A percentile compares a stretch with the other conserved stretches of the same genome.
phyloP scores from a whole-genome alignment of 164 flowering plant species.

The Brasenia schreberi region DNA sequence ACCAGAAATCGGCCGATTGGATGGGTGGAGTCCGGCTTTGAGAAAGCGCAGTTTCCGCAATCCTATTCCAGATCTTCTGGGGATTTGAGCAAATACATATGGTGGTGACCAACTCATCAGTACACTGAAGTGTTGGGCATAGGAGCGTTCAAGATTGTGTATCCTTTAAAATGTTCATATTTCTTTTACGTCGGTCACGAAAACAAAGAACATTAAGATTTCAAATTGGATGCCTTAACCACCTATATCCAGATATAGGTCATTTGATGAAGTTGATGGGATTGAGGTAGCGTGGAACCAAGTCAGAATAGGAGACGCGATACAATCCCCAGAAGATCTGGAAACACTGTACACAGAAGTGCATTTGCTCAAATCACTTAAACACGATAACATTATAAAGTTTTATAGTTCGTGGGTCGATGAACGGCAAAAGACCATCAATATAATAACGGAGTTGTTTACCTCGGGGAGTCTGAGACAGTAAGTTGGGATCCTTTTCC shows the following conservation, averaged over 20 bases:
- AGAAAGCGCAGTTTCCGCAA: background rate
- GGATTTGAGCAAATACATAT: background rate
- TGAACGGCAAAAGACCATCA: conserved; percentile 40
- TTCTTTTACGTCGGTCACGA: background rate
- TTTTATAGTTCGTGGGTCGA: conserved; percentile 63
- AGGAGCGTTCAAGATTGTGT: conserved; percentile 60
- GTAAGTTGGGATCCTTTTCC: conserved; percentile 20
- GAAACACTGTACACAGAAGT: conserved; percentile 54
- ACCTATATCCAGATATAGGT: conserved; percentile 28
- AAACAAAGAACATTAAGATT: background rate
- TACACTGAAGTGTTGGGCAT: conserved; percentile 45
- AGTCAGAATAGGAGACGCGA: conserved; percentile 37
- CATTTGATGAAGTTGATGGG: conserved; percentile 59
- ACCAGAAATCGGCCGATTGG: background rate
- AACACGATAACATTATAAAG: conserved; percentile 45
- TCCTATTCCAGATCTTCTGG: too few relatives aligned
- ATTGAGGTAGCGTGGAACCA: conserved; percentile 74
- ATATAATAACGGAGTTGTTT: conserved; percentile 61
- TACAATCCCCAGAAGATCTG: conserved; percentile 42
- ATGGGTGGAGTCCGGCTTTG: background rate
- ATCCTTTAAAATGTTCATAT: conserved; percentile 11
- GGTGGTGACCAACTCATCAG: conserved; percentile 17
- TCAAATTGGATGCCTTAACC: conserved; percentile 3
- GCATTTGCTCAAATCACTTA: conserved; percentile 40
- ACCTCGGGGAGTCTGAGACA: conserved; percentile 67